These are phyloP conservation scores for Plasmodium inui DNA, from an alignment of 169 alveolate genomes.

Conservation along the genomic window DNA sequence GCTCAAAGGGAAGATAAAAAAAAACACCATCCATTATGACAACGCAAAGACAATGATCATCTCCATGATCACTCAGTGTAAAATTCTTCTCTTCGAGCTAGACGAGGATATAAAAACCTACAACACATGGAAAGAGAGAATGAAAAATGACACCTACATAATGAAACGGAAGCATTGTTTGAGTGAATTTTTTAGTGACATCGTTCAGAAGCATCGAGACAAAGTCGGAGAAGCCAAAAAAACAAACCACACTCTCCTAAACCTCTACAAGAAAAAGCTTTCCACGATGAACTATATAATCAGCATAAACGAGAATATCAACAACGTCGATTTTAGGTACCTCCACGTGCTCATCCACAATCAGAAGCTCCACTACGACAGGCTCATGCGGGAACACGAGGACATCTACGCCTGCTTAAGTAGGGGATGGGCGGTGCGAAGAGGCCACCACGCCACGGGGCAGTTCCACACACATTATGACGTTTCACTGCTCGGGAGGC, in stretches of 20 bases:
- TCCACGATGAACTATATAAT: slow-evolving; percentile 32
- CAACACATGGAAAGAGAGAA: slow-evolving; percentile 23
- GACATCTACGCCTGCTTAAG: slow-evolving; percentile 27
- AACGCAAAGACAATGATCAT: slow-evolving; percentile 28
- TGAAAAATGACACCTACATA: slow-evolving; percentile 35
- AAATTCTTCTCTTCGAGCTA: slow-evolving; percentile 52
- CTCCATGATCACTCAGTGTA: slow-evolving; percentile 51
- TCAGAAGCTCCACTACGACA: slow-evolving; percentile 28
- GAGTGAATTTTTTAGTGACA: slow-evolving; percentile 19
- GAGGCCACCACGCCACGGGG: too few species aligned
- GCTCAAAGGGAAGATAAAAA: slow-evolving; percentile 46
- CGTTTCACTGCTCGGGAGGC: too few species aligned
- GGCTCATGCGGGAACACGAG: slow-evolving; percentile 48
- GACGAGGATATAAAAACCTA: slow-evolving; percentile 56
- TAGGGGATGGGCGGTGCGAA: neutral
- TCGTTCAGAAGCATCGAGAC: slow-evolving; percentile 16
- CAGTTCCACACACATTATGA: too few species aligned
- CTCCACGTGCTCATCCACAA: slow-evolving; percentile 41
- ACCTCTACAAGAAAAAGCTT: slow-evolving; percentile 37
- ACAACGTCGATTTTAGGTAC: slow-evolving; percentile 43
- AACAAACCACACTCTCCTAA: slow-evolving; percentile 36
- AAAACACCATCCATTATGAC: slow-evolving; percentile 34
- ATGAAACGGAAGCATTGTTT: slow-evolving; percentile 14
- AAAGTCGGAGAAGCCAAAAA: slow-evolving; percentile 35
- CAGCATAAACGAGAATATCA: slow-evolving; percentile 31